Evolutionary conservation across 768 basidiomycete species (phyloP), one percentile per base, ranked within the genome.

Genomic region (Tylopilus balloui): DNA sequence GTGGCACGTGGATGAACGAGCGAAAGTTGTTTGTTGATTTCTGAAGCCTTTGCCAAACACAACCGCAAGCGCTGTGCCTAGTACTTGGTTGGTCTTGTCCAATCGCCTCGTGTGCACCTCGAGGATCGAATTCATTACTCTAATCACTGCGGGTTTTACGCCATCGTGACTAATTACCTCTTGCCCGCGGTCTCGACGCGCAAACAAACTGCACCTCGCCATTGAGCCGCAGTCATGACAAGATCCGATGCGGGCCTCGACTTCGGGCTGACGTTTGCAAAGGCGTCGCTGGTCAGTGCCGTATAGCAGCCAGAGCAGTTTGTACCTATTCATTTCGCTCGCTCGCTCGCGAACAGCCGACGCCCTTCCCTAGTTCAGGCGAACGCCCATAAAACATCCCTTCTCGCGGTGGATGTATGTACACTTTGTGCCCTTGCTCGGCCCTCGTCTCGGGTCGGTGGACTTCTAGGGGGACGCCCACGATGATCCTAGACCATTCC

Each of bases 1-100:
- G 32, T 39, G 46, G 15, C 20, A 39, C 43, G 49, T 48, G 35
- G 47, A 38, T 14, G 34, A 19, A n/a, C 6, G 15, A 24, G 35
- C 17, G 44, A 39, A 50, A 25, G 25, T 10, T 0, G 42, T 48
- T 51, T 60, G 58, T 60, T 63, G 50, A 36, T 51, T 57, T 47
- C 51, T 29, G 13, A 60, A 42, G 53, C 48, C 28, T 49, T 57
- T 54, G 58, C 55, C 65, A 63, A 65, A 60, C 43, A 65, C 41
- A 12, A 42, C 48, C 59, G n/a, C 34, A 14, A 32, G 32, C 32
- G 14, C n/a, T 32, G 6, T 32, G 32, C 32, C 34, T 34, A 34
- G n/a, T n/a, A n/a, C n/a, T n/a, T n/a, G n/a, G n/a, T n/a, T n/a
- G n/a, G n/a, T n/a, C 52, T 35, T 20, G 8, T 63, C 29, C 21